phyloP scores from a whole-genome alignment of 208 protist genomes.

The Trypanosoma theileri region DNA sequence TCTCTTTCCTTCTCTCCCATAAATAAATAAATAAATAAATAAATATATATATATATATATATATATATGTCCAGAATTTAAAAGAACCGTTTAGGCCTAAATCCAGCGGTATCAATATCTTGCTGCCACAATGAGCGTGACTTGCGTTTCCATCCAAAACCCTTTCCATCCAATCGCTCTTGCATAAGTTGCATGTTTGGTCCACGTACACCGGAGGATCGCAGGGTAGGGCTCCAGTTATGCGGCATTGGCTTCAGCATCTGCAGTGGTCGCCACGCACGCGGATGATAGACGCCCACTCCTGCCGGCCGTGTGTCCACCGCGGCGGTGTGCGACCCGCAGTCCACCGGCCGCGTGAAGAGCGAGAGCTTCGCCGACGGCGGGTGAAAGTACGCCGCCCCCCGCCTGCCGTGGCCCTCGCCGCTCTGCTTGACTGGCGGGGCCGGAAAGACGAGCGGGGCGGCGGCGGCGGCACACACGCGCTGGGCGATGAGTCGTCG shows the following conservation, averaged over 20 bases:
- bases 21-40: conserved; percentile 13
- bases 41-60: neutral
- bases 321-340: neutral
- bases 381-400: conserved; percentile 47
- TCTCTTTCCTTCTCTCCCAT: no score
- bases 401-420: neutral
- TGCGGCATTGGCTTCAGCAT: conserved; percentile 79
- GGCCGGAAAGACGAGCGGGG: conserved; percentile 51
- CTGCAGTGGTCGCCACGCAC: conserved; percentile 63
- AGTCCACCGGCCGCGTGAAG: conserved; percentile 62
- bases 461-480: conserved; percentile 38
- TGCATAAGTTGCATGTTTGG: conserved; percentile 78
- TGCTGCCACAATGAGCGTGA: conserved; percentile 86
- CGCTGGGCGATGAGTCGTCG: conserved; percentile 51
- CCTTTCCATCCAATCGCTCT: conserved; percentile 81
- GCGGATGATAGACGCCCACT: conserved; percentile 18
- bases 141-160: conserved; percentile 88
- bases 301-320: neutral
- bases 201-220: conserved; percentile 62
- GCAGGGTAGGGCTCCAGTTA: conserved; percentile 51
- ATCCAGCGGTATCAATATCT: conserved; percentile 77
- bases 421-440: conserved; percentile 22
- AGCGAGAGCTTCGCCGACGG: conserved; percentile 57
- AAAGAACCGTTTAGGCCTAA: conserved; percentile 83
- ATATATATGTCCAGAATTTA: conserved; percentile 16